A percentile compares a stretch with the other conserved stretches of the same genome.
Conservation (phyloP, 768 basidiomycete species). For the Lyophyllum semitale region DNA sequence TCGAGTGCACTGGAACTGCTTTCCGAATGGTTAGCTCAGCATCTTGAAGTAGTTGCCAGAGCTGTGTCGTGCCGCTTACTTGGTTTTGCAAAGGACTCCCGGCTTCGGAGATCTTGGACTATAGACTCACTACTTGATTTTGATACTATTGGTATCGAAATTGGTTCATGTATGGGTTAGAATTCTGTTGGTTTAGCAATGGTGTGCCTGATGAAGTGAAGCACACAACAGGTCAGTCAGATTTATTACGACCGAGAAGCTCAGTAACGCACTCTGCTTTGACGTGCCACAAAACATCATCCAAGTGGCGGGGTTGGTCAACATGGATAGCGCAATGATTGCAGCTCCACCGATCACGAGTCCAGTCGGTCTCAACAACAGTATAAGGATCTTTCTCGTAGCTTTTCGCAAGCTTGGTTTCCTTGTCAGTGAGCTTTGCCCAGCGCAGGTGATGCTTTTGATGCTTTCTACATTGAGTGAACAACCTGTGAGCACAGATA, state of each 20-base stretch:
- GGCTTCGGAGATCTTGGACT: no score
- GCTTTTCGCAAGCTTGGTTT: background rate
- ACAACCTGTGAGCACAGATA: no score
- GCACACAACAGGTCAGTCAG: no score
- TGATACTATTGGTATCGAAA: no score
- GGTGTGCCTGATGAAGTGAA: background rate
- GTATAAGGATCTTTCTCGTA: background rate
- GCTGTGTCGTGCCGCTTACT: no score
- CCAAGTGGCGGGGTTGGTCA: background rate
- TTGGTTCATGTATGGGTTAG: no score
- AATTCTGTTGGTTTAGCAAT: background rate
- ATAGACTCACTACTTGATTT: no score
- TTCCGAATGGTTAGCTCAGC: slow-evolving; percentile 9
- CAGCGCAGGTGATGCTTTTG: background rate
- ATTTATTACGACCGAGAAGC: background rate
- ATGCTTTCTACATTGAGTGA: background rate
- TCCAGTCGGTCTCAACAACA: background rate
- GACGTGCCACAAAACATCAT: background rate
- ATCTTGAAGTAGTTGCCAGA: background rate
- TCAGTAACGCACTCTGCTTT: background rate
- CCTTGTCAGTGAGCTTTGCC: background rate
- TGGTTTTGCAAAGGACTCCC: no score
- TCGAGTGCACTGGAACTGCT: slow-evolving; percentile 10
- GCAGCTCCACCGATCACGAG: background rate
- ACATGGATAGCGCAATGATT: background rate